Base-by-base conservation (phyloP, 768 basidiomycete species). In the Scleroderma bovista region DNA sequence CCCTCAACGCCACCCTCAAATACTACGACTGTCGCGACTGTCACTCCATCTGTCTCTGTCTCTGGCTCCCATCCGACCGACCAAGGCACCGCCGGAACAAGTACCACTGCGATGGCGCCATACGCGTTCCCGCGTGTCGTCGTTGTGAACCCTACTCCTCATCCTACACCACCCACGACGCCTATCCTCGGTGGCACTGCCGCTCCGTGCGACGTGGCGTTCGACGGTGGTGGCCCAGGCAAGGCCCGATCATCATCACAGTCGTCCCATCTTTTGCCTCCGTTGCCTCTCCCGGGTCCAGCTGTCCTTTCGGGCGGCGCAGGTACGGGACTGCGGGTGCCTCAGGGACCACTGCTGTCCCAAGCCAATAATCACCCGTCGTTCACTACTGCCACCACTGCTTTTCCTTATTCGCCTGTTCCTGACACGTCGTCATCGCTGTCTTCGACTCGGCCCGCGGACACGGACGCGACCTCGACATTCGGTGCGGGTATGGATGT, bases 141-240 rank as follows among this genome's bases (percentile, higher is more conserved):
- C 15, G 75, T 90, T 19, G 80, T 88, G 9, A 81, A 84, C 56
- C 85, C 87, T 16, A 88, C 87, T 0, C 87, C 86, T 3, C 84
- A 83, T 55, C 85, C 83, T 1, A 90, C 88, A 1, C 87, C 88
- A 7, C 88, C 88, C 3, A 76, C 81, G 2, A 86, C 86, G 1
- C 87, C 85, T 9, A 61, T 73, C 45, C 57, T 76, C 44, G 48
- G 53, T 26, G 53, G 31, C 11, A 59, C 53, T 46, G 54, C 52
- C 33, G 56, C 31, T 38, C 64, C 51, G 46, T 17, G 8, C 44
- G 16, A 26, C 23, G 41, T 26, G 22, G 31, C 44, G 26, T 29
- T 43, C 8, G 41, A 13, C 26, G 26, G 26, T 9, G 26, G 26
- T 29, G 26, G 23, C n/a, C 5, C 41, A 43, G 41, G 41, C 4